These are phyloP conservation scores for Geotrichum cucujoidarum DNA, from an alignment of 1,139 yeast genomes.

Conservation along the genomic window DNA sequence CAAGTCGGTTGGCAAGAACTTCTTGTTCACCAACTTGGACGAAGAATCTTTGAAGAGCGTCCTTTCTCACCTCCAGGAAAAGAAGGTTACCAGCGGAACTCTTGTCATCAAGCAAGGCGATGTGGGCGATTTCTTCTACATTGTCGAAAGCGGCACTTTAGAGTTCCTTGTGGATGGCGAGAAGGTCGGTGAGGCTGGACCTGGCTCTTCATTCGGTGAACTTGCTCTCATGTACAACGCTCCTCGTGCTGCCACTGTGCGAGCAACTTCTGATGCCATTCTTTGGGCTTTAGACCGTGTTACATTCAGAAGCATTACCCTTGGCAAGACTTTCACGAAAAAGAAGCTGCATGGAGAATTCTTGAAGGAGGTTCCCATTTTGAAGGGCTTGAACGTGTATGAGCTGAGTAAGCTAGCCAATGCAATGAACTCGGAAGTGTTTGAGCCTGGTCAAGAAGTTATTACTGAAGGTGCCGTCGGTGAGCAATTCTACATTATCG, in stretches of 20 bases:
- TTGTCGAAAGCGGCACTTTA: slow-evolving; percentile 79
- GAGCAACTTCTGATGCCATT: slow-evolving; percentile 63
- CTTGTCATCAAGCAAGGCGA: slow-evolving; percentile 89
- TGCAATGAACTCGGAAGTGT: slow-evolving; percentile 77
- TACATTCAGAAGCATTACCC: slow-evolving; percentile 84
- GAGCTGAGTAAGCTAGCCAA: slow-evolving; percentile 92
- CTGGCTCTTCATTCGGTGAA: slow-evolving; percentile 94
- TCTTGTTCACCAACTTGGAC: slow-evolving; percentile 73
- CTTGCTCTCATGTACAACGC: slow-evolving; percentile 95
- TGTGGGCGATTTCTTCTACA: slow-evolving; percentile 91
- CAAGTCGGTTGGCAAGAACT: slow-evolving; percentile 69
- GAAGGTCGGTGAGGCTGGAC: slow-evolving; percentile 67
- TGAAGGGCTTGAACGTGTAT: slow-evolving; percentile 63
- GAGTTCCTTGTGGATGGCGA: slow-evolving; percentile 72
- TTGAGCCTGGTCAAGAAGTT: slow-evolving; percentile 66
- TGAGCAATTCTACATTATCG: slow-evolving; percentile 85
- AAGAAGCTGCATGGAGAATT: slow-evolving; percentile 87
- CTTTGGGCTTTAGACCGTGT: slow-evolving; percentile 93
- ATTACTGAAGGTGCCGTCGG: slow-evolving; percentile 88
- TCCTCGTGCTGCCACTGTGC: slow-evolving; percentile 94
- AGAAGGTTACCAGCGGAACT: slow-evolving; percentile 52
- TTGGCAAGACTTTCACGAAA: slow-evolving; percentile 87
- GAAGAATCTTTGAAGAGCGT: slow-evolving; percentile 70
- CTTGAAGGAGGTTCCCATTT: slow-evolving; percentile 78
- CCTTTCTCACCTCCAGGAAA: slow-evolving; percentile 74